phyloP scores from a whole-genome alignment of 495 filamentous ascomycete genomes.

The Pyronema domesticum region DNA sequence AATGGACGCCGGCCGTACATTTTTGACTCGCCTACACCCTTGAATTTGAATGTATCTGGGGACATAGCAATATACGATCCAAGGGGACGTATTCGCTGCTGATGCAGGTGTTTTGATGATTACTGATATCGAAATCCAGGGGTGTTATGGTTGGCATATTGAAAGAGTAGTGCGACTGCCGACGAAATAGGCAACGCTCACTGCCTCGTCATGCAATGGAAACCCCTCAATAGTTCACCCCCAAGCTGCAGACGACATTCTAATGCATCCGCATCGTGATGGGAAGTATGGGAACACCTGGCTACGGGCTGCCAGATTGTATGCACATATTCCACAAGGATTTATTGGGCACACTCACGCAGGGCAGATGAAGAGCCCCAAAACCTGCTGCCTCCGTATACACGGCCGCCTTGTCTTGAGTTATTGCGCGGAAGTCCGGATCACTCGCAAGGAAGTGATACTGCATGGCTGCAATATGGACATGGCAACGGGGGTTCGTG shows the following conservation, averaged over 20 bases:
- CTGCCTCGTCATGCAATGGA: background rate
- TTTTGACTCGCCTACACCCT: background rate
- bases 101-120: background rate
- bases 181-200: background rate
- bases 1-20: background rate
- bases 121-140: background rate
- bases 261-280: background rate
- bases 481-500: background rate
- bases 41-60: background rate
- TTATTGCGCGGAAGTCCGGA: background rate
- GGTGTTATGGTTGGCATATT: background rate
- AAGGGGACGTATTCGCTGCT: background rate
- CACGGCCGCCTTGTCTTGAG: background rate
- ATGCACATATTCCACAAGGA: background rate
- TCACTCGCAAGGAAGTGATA: background rate
- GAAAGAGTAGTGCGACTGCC: too few species aligned
- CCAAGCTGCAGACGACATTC: background rate
- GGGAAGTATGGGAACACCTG: background rate
- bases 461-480: background rate
- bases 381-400: background rate
- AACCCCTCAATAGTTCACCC: background rate
- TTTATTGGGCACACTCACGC: background rate
- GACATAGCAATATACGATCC: background rate
- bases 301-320: background rate
- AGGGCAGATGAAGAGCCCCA: background rate